These are phyloP conservation scores for Globisporangium lucens DNA, from an alignment of 352 stramenopile genomes.

Conservation along the genomic window DNA sequence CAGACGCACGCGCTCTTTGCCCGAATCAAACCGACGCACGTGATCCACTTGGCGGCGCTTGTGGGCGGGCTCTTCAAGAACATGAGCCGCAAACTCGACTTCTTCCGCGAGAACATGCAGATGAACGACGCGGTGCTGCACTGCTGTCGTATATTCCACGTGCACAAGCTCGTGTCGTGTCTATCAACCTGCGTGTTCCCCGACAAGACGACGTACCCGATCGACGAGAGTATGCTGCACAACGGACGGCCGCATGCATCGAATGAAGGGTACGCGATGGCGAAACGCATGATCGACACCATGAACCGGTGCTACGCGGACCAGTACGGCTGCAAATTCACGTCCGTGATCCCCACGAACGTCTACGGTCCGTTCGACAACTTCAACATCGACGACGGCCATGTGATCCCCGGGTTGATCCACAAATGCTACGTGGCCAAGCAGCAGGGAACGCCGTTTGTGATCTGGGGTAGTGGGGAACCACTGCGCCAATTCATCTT, in stretches of 20 bases:
- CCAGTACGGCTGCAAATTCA: conserved; percentile 97
- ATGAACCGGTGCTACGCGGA: conserved; percentile 96
- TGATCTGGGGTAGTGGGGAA: conserved; percentile 94
- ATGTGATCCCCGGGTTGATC: conserved; percentile 98
- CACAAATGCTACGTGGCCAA: conserved; percentile 99
- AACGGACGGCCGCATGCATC: conserved; percentile 75
- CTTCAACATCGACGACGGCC: conserved; percentile 95
- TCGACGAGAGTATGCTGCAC: conserved; percentile 98
- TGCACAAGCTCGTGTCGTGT: conserved; percentile 97
- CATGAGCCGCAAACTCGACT: conserved; percentile 93
- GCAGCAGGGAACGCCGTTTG: conserved; percentile 81
- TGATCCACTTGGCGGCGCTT: conserved; percentile 97
- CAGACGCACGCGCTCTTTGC: conserved; percentile 93
- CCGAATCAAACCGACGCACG: conserved; percentile 92
- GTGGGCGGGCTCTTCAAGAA: conserved; percentile 90
- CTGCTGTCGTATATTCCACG: conserved; percentile 81
- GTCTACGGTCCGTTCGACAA: conserved; percentile 99
- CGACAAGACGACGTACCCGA: conserved; percentile 97
- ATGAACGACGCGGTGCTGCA: conserved; percentile 99
- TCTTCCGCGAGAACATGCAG: conserved; percentile 97
- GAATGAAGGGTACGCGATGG: conserved; percentile 95
- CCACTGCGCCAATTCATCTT: conserved; percentile 98
- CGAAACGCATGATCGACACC: conserved; percentile 98
- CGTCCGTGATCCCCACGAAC: conserved; percentile 99
- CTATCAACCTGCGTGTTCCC: conserved; percentile 99